Percentiles rank a stretch among this genome's conserved stretches.
These are phyloP conservation scores for Herpetomonas tarakana DNA, from an alignment of 208 protist genomes.

Conservation along the genomic window DNA sequence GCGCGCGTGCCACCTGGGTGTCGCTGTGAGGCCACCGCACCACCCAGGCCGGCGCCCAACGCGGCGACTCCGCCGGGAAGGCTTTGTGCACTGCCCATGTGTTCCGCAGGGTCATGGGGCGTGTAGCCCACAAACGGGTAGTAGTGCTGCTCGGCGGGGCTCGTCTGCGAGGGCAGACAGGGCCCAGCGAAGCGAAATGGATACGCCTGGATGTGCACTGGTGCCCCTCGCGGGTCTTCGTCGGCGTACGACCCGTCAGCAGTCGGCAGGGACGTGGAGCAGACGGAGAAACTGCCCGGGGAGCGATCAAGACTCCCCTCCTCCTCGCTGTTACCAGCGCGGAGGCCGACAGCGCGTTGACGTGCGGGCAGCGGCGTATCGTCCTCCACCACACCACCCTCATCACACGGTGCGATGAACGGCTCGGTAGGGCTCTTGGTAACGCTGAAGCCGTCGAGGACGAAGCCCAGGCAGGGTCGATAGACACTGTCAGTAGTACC, in stretches of 20 bases:
- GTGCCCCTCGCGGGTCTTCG: no score
- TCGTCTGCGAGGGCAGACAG: not conserved
- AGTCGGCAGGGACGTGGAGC: no score
- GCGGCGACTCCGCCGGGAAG: not conserved
- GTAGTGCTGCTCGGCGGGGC: not conserved
- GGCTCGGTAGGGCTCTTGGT: not conserved
- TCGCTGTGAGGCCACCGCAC: not conserved
- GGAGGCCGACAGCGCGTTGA: no score
- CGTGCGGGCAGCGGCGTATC: not conserved
- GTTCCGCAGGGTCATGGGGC: no score
- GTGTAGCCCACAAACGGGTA: not conserved
- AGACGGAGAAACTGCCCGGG: no score
- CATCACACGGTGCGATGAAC: constrained; percentile 2
- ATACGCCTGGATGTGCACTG: not conserved
- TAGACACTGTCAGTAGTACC: no score
- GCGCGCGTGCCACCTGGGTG: not conserved
- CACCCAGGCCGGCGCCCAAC: not conserved
- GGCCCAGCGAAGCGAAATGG: not conserved
- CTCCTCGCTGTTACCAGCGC: no score
- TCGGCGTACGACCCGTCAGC: no score
- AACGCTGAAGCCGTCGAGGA: not conserved
- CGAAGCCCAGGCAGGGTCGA: not conserved
- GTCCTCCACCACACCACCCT: not conserved
- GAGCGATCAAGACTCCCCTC: no score
- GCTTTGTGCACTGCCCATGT: no score